A percentile compares a stretch with the other conserved stretches of the same genome.
phyloP scores from a whole-genome alignment of 805 yeast genomes.

The Barnettozyma populi region DNA sequence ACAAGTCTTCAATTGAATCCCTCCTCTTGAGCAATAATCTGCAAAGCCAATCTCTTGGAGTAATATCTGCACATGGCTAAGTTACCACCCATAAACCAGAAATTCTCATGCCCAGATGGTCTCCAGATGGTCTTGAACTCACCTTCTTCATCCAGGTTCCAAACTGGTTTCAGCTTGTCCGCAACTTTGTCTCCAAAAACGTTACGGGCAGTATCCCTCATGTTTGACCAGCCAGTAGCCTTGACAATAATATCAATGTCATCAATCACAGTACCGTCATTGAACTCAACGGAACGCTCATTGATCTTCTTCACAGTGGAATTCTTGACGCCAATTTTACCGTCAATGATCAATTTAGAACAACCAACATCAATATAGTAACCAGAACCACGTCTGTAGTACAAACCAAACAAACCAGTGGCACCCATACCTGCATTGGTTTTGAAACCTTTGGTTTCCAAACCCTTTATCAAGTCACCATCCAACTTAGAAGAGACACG shows the following conservation, averaged over 20 bases:
- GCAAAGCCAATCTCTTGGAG: conserved; percentile 36
- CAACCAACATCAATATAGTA: conserved; percentile 43
- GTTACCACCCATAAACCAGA: conserved; percentile 40
- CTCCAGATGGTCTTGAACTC: conserved; percentile 36
- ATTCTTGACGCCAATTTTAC: conserved; percentile 33
- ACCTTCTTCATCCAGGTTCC: conserved; percentile 41
- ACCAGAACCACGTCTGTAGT: conserved; percentile 40
- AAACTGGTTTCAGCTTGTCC: conserved; percentile 32
- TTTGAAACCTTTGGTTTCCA: conserved; percentile 34
- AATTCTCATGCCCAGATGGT: conserved; percentile 35
- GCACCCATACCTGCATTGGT: conserved; percentile 39
- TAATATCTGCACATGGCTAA: conserved; percentile 34
- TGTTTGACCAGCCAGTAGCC: conserved; percentile 40
- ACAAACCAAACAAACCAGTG: conserved; percentile 37
- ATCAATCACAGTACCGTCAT: conserved; percentile 33
- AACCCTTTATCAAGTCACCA: conserved; percentile 27
- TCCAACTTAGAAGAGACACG: conserved; percentile 31
- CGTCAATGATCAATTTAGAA: conserved; percentile 34
- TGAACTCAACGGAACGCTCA: conserved; percentile 33
- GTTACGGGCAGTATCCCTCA: conserved; percentile 36
- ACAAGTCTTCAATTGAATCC: conserved; percentile 14
- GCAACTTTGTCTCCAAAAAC: conserved; percentile 35
- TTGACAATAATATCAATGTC: conserved; percentile 36
- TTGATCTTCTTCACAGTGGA: conserved; percentile 32
- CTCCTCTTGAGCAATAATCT: conserved; percentile 32